Percentiles rank a stretch among this genome's conserved stretches.
Conservation (phyloP, 1,284 basidiomycete genomes). For the Prillingera fragicola region DNA sequence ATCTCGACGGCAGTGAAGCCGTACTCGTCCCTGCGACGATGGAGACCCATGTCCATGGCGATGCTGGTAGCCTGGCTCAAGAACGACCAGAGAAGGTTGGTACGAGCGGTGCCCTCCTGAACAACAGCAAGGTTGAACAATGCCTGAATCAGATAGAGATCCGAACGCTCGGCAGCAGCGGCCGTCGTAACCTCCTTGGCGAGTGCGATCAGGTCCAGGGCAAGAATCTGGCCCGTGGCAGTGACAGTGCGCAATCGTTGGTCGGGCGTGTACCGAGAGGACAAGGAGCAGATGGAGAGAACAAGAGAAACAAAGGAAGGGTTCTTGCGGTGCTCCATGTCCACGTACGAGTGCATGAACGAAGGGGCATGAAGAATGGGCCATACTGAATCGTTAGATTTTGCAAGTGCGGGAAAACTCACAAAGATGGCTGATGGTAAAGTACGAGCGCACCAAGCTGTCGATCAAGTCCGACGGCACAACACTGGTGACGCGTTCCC, state of each 20-base stretch:
- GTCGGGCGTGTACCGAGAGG: constrained; percentile 30
- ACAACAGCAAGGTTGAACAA: constrained; percentile 33
- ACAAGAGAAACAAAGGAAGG: constrained; percentile 33
- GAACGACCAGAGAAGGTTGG: constrained; percentile 26
- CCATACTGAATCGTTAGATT: constrained; percentile 22
- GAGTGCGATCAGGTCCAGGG: constrained; percentile 17
- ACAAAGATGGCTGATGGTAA: constrained; percentile 33
- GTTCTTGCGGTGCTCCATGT: constrained; percentile 19
- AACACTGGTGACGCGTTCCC: constrained; percentile 22
- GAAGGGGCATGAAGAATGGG: constrained; percentile 34
- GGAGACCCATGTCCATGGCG: constrained; percentile 32
- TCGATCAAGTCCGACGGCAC: constrained; percentile 24
- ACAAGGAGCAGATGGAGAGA: constrained; percentile 30
- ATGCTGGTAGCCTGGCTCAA: constrained; percentile 29
- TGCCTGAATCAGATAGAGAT: constrained; percentile 31
- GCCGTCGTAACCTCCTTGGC: constrained; percentile 17
- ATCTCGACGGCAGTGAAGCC: constrained; percentile 29
- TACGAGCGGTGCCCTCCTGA: constrained; percentile 28
- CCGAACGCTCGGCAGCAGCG: constrained; percentile 23
- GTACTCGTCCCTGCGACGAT: constrained; percentile 28
- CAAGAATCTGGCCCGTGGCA: constrained; percentile 11
- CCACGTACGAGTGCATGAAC: constrained; percentile 26
- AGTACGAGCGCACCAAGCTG: constrained; percentile 30
- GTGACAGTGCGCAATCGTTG: constrained; percentile 13
- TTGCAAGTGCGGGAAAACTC: constrained; percentile 4